Conservation (phyloP, 2,329 filamentous ascomycete genomes). For the Paecilomyces niveus region DNA sequence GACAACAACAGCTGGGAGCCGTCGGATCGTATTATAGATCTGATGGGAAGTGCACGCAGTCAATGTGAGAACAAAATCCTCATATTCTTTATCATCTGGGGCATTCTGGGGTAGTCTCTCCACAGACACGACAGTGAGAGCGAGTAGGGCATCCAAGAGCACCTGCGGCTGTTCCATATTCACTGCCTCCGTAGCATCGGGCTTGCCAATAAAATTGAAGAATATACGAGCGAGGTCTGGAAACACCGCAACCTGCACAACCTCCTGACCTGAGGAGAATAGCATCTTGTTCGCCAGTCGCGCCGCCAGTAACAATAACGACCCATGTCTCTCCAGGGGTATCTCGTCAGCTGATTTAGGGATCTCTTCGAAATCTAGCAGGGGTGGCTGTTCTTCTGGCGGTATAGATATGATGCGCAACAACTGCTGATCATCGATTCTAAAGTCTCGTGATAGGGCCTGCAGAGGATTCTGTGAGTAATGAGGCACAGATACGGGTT, state of each 20-base stretch:
- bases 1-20: conserved; percentile 32
- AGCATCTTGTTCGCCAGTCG: conserved; percentile 43
- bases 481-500: neutral
- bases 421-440: conserved; percentile 42
- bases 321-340: conserved; percentile 49
- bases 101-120: conserved; percentile 41
- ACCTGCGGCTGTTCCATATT: conserved; percentile 43
- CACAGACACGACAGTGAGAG: conserved; percentile 45
- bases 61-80: conserved; percentile 43
- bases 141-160: conserved; percentile 48
- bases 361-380: conserved; percentile 48
- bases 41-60: conserved; percentile 31
- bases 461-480: conserved; percentile 11
- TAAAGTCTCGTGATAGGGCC: conserved; percentile 50
- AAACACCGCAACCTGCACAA: conserved; percentile 41
- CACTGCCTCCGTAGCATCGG: conserved; percentile 27
- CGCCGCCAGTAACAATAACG: conserved; percentile 49
- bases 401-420: conserved; percentile 36
- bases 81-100: conserved; percentile 45
- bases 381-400: conserved; percentile 32
- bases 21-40: conserved; percentile 29
- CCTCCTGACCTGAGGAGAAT: conserved; percentile 36
- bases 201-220: conserved; percentile 44
- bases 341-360: conserved; percentile 48
- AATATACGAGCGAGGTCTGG: conserved; percentile 47